phyloP scores from a whole-genome alignment of 768 basidiomycete genomes.

The Gautieria morchelliformis region DNA sequence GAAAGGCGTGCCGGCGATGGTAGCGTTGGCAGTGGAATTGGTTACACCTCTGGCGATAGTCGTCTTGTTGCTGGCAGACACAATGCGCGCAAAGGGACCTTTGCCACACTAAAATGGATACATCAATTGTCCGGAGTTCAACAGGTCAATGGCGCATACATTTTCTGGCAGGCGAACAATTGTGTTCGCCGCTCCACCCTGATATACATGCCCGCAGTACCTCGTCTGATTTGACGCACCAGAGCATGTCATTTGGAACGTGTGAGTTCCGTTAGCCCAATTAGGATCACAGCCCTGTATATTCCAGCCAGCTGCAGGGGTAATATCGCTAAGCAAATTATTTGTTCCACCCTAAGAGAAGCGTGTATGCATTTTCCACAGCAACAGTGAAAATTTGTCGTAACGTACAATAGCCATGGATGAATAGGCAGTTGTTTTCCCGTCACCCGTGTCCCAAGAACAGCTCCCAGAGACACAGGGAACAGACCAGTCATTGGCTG shows the following conservation, averaged over 20 bases:
- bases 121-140: background rate
- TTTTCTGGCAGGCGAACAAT: constrained; percentile 44
- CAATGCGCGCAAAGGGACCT: constrained; percentile 8
- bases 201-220: constrained; percentile 31
- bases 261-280: constrained; percentile 1
- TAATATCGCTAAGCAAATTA: constrained; percentile 22
- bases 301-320: constrained; percentile 40
- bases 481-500: constrained; percentile 3
- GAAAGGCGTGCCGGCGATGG: constrained; percentile 15
- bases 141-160: constrained; percentile 22
- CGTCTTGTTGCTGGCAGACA: background rate
- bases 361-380: background rate
- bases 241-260: background rate
- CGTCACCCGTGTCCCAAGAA: constrained; percentile 5
- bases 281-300: constrained; percentile 36
- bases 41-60: background rate
- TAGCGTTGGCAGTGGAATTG: background rate
- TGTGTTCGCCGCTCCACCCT: constrained; percentile 34
- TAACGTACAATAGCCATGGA: constrained; percentile 4
- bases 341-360: background rate
- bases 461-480: constrained; percentile 6
- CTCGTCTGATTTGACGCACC: background rate
- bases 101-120: constrained; percentile 5
- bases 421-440: background rate
- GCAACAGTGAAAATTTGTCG: background rate